Percentiles rank a stretch among this genome's conserved stretches.
Evolutionary conservation across 257 asterid genomes (phyloP).

Genomic region (Jacaranda copaia): DNA sequence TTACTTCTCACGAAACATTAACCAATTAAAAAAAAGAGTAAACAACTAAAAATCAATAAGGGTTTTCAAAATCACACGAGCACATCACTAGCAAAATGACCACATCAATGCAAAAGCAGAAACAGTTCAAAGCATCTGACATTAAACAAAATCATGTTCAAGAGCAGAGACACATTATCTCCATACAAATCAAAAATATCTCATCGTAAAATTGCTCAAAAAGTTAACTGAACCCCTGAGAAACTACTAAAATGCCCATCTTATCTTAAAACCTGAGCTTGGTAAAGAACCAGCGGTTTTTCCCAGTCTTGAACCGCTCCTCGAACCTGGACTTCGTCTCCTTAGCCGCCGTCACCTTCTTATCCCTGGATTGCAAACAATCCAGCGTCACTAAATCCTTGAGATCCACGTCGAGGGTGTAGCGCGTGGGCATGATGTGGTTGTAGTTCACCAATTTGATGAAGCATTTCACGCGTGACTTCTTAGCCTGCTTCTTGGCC

Average conservation of each 20-base stretch:
- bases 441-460: conserved; percentile 48
- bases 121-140: conserved; percentile 5
- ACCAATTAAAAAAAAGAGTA: too few relatives aligned
- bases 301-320: conserved; percentile 57
- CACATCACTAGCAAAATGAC: too few relatives aligned
- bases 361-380: conserved; percentile 35
- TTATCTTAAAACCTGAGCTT: conserved; percentile 48
- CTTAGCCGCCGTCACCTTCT: conserved; percentile 52
- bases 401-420: conserved; percentile 58
- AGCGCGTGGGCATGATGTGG: conserved; percentile 58
- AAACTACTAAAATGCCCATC: background rate
- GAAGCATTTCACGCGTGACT: conserved; percentile 52
- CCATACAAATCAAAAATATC: background rate
- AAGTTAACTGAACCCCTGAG: background rate
- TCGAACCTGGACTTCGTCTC: conserved; percentile 48
- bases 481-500: conserved; percentile 57
- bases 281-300: conserved; percentile 54
- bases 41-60: background rate
- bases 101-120: background rate
- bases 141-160: conserved; percentile 13
- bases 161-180: conserved; percentile 5
- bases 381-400: conserved; percentile 43
- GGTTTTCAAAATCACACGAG: background rate
- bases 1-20: too few relatives aligned
- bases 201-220: conserved; percentile 21